These are phyloP conservation scores for Mucor lusitanicus DNA, from an alignment of 371 early-diverging fungal genomes.

Conservation along the genomic window DNA sequence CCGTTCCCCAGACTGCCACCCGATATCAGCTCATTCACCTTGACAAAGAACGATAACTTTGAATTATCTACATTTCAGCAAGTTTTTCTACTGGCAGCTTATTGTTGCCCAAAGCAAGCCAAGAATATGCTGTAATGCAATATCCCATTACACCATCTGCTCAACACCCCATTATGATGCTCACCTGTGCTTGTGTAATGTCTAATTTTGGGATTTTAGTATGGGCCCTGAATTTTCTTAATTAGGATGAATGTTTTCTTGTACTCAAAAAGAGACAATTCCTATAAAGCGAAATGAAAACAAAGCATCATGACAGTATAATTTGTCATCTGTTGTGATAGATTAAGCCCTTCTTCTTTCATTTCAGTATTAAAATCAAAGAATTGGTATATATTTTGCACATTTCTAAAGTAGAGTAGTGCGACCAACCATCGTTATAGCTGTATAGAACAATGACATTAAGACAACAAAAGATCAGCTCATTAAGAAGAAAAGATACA, in stretches of 20 bases:
- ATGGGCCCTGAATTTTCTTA: background rate
- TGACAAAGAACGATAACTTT: too few species aligned
- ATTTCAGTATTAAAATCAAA: background rate
- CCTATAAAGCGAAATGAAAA: background rate
- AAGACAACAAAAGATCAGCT: background rate
- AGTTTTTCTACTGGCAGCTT: too few species aligned
- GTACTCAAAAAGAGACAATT: conserved; percentile 6
- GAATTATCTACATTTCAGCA: too few species aligned
- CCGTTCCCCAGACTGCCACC: too few species aligned
- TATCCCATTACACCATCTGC: too few species aligned
- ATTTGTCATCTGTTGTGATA: background rate
- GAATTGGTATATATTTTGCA: background rate
- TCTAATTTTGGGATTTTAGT: background rate
- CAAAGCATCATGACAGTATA: background rate
- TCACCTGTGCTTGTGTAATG: too few species aligned
- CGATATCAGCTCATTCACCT: too few species aligned
- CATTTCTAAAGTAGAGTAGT: background rate
- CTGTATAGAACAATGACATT: background rate
- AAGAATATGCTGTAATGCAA: too few species aligned
- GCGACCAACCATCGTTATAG: too few species aligned
- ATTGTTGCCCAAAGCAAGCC: too few species aligned
- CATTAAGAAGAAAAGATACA: conserved; percentile 13
- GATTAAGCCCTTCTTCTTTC: background rate
- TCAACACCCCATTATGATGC: too few species aligned
- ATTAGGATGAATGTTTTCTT: conserved; percentile 12